Conservation (phyloP, 331 rosid genomes). For the Ulmus americana region DNA sequence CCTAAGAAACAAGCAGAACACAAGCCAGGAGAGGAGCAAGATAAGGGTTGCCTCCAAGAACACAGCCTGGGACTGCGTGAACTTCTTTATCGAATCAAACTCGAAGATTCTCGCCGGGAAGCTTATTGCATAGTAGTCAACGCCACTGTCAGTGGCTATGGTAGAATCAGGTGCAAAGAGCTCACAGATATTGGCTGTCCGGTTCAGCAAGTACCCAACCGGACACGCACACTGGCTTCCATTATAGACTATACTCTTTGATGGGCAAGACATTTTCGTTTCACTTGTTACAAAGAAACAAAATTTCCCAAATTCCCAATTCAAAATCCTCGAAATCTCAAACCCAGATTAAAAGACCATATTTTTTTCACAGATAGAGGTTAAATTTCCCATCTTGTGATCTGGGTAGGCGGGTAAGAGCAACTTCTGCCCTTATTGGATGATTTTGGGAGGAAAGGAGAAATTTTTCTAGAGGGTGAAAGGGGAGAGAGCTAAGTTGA, state of each 20-base stretch:
- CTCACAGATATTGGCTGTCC: conserved; percentile 30
- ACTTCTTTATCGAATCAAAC: conserved; percentile 69
- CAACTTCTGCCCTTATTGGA: background rate
- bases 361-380: background rate
- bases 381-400: background rate
- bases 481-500: background rate
- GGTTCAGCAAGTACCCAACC: conserved; percentile 56
- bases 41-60: conserved; percentile 82
- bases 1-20: conserved; percentile 57
- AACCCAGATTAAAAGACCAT: background rate
- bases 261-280: conserved; percentile 61
- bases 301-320: background rate
- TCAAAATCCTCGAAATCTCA: background rate
- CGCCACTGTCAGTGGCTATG: conserved; percentile 43
- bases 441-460: background rate
- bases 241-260: conserved; percentile 54
- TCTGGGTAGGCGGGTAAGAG: background rate
- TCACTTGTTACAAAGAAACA: background rate
- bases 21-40: conserved; percentile 69
- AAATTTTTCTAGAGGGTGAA: background rate
- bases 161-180: conserved; percentile 40
- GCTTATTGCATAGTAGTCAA: conserved; percentile 40
- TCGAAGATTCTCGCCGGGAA: conserved; percentile 56
- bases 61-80: conserved; percentile 92
- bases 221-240: conserved; percentile 62